phyloP scores from a whole-genome alignment of 305 asterid genomes.

The Fraxinus xanthoxyloides region DNA sequence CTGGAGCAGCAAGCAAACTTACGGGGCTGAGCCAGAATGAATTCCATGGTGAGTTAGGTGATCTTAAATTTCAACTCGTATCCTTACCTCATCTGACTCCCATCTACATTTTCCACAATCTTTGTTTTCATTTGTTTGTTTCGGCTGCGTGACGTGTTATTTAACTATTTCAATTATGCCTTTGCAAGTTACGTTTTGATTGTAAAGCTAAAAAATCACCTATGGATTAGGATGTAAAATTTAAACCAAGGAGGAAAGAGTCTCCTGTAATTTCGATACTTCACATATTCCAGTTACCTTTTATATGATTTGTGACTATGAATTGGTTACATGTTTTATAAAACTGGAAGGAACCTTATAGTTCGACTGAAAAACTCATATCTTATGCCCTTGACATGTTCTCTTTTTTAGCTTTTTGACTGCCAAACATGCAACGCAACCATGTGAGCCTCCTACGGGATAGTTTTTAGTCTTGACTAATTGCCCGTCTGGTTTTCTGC shows the following conservation, averaged over 20 bases:
- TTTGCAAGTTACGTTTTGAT: background rate
- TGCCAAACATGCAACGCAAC: background rate
- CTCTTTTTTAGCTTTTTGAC: background rate
- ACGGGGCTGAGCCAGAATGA: conserved; percentile 39
- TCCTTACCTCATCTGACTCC: background rate
- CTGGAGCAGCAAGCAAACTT: conserved; percentile 75
- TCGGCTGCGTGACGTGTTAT: background rate
- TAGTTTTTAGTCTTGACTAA: too few relatives aligned
- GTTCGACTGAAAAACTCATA: background rate
- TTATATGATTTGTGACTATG: background rate
- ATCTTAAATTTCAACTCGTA: conserved; percentile 7
- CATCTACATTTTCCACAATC: background rate
- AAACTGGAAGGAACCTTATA: background rate
- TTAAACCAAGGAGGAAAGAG: background rate
- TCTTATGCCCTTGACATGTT: background rate
- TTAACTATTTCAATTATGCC: background rate
- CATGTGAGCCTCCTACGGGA: background rate
- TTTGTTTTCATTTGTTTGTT: background rate
- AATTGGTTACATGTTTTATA: background rate
- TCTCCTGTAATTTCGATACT: background rate
- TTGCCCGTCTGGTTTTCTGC: background rate
- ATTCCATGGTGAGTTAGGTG: conserved; percentile 48
- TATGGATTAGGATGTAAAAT: background rate
- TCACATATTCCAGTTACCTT: background rate
- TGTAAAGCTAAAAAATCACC: background rate